These are phyloP conservation scores for Mangifera indica DNA, from an alignment of 345 rosid genomes.

Conservation along the genomic window DNA sequence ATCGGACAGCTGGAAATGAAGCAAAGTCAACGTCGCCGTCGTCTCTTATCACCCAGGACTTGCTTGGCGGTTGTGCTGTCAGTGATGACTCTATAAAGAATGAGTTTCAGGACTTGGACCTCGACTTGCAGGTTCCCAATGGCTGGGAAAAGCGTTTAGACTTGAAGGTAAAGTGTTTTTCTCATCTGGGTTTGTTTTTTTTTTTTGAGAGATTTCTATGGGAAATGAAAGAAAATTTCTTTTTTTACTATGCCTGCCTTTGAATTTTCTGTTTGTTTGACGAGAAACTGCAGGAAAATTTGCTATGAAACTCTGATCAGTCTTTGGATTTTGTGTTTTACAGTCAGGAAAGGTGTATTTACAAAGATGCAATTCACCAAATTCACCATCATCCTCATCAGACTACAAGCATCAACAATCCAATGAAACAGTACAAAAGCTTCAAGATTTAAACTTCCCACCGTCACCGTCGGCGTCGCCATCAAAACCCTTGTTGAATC, in stretches of 20 bases:
- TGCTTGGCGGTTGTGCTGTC: constrained; percentile 49
- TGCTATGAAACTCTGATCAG: not conserved
- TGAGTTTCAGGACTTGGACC: constrained; percentile 75
- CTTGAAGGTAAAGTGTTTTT: constrained; percentile 51
- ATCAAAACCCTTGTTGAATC: constrained; percentile 39
- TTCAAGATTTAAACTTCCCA: constrained; percentile 75
- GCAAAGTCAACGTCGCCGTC: constrained; percentile 30
- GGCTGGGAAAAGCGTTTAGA: constrained; percentile 96
- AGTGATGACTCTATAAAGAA: constrained; percentile 17
- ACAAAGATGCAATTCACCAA: constrained; percentile 59
- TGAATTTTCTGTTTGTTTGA: constrained; percentile 16
- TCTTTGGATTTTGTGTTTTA: constrained; percentile 25
- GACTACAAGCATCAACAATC: constrained; percentile 34
- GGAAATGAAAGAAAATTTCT: not conserved
- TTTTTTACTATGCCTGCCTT: no score
- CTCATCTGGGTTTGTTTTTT: constrained; percentile 18
- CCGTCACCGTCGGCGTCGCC: constrained; percentile 38
- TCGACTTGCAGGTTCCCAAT: constrained; percentile 76
- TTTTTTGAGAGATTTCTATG: constrained; percentile 8
- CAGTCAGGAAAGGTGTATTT: constrained; percentile 91
- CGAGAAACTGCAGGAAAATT: constrained; percentile 17
- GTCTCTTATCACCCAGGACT: constrained; percentile 67
- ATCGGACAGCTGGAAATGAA: constrained; percentile 34
- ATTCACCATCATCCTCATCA: constrained; percentile 39
- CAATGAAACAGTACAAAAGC: constrained; percentile 48